These are phyloP conservation scores for Sphagnum fallax DNA, from an alignment of 228 moss, liverwort and hornwort species.

Conservation along the genomic window DNA sequence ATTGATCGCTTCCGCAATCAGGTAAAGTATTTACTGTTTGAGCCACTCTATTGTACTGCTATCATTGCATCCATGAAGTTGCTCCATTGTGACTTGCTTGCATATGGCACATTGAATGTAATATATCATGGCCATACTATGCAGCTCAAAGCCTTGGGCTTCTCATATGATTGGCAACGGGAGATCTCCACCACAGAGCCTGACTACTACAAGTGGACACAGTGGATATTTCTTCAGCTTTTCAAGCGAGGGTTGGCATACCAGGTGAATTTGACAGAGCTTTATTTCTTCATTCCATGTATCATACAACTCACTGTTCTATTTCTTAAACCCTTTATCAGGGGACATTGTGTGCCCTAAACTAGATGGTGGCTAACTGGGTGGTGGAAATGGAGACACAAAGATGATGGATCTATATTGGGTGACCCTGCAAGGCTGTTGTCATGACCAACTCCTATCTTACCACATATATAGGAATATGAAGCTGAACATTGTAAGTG, in stretches of 20 bases:
- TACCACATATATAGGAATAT: too few species aligned
- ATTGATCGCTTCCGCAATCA: slow-evolving; percentile 82
- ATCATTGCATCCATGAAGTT: background rate
- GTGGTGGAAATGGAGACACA: too few species aligned
- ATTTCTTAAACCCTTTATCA: too few species aligned
- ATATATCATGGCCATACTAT: background rate
- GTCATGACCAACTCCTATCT: too few species aligned
- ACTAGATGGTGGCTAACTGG: too few species aligned
- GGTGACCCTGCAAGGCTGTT: too few species aligned
- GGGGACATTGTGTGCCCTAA: too few species aligned
- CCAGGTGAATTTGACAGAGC: slow-evolving; percentile 36
- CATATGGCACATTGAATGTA: too few species aligned
- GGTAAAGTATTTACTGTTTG: slow-evolving; percentile 19
- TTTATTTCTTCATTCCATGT: background rate
- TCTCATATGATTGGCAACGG: slow-evolving; percentile 96
- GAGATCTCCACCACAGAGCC: slow-evolving; percentile 94
- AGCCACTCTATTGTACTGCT: background rate
- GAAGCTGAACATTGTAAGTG: too few species aligned
- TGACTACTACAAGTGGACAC: slow-evolving; percentile 98
- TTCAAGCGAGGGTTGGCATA: slow-evolving; percentile 86
- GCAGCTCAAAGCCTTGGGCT: slow-evolving; percentile 87
- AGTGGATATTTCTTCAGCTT: slow-evolving; percentile 92
- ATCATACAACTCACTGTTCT: too few species aligned
- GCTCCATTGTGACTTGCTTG: too few species aligned
- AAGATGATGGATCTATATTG: too few species aligned